phyloP scores from a whole-genome alignment of 257 asterid species.

The Agastache rugosa region DNA sequence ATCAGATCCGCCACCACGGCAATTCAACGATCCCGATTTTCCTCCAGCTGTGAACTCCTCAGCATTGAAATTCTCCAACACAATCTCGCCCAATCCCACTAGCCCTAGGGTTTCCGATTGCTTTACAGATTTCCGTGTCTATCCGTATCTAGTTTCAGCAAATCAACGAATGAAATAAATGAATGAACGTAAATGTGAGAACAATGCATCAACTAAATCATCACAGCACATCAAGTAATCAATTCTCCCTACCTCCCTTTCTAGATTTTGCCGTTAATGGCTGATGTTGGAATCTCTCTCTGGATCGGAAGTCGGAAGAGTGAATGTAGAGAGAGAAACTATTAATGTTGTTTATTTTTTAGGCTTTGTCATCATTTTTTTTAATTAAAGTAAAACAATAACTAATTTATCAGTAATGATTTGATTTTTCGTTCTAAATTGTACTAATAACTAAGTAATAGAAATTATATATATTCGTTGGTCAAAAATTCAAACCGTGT shows the following conservation, averaged over 20 bases:
- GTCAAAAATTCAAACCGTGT: constrained; percentile 28
- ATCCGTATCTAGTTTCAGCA: constrained; percentile 22
- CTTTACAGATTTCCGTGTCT: constrained; percentile 28
- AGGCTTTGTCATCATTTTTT: neutral
- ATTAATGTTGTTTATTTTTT: constrained; percentile 14
- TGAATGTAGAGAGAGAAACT: constrained; percentile 50
- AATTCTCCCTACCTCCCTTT: constrained; percentile 21
- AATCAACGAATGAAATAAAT: constrained; percentile 36
- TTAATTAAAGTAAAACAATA: neutral
- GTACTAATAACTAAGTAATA: constrained; percentile 3
- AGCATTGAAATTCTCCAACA: constrained; percentile 37
- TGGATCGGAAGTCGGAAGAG: constrained; percentile 48
- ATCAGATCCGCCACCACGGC: constrained; percentile 57
- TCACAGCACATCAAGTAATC: constrained; percentile 36
- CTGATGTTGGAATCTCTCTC: constrained; percentile 47
- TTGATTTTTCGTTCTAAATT: neutral
- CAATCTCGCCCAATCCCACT: constrained; percentile 41
- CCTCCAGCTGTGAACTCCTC: constrained; percentile 41
- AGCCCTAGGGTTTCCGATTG: constrained; percentile 47
- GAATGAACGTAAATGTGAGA: constrained; percentile 33
- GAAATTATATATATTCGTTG: neutral
- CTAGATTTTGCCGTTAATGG: constrained; percentile 38
- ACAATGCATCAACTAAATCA: constrained; percentile 38
- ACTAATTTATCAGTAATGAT: constrained; percentile 6
- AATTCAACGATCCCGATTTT: constrained; percentile 44